Base-by-base conservation (phyloP, 2,329 filamentous ascomycete genomes). In the Mycosphaerelloides madeirae region DNA sequence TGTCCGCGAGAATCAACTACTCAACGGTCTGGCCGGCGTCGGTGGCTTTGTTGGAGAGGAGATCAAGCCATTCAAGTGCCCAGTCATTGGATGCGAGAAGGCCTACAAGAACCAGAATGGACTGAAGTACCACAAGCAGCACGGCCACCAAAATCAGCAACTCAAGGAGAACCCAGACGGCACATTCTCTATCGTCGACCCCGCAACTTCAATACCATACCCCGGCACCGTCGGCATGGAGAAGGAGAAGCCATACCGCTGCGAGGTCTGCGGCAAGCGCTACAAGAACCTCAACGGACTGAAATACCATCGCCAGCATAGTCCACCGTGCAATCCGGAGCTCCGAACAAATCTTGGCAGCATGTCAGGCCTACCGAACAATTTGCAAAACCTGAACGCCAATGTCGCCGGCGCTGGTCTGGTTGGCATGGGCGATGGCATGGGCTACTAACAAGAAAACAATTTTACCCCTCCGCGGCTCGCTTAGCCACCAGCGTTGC, bases 81-180 rank as follows among this genome's bases (percentile, higher is more conserved):
- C 93, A 1, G 93, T 98, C 39, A 95, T 98, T 65, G 93, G 93
- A 5, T 98, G 93, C 62, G 93, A 97, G 68, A 98, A 98, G 75
- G 91, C 93, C 0, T 98, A 98, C 73, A 98, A 98, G 77, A 98
- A 98, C 67, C 93, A 97, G 66, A 98, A 98, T 58, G 93, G 93
- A 38, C 76, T 98, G 44, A 98, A 97, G 79, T 98, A 88, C 59
- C 81, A 85, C 69, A 84, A 84, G 70, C 57, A 81, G 67, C 93
- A 98, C 60, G 93, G 93, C 14, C 93, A 98, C 66, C 89, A 94
- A 62, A 97, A 91, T 51, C 93, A 98, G 65, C 88, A 95, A 65
- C 77, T 98, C 48, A 90, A 96, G 63, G 90, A 96, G 66, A 98
- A 98, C 59, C 85, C 87, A 13, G 93, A 98, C 61, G 93, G 93